phyloP scores from a whole-genome alignment of 2,329 filamentous ascomycete genomes.

The Paraconiothyrium brasiliense region DNA sequence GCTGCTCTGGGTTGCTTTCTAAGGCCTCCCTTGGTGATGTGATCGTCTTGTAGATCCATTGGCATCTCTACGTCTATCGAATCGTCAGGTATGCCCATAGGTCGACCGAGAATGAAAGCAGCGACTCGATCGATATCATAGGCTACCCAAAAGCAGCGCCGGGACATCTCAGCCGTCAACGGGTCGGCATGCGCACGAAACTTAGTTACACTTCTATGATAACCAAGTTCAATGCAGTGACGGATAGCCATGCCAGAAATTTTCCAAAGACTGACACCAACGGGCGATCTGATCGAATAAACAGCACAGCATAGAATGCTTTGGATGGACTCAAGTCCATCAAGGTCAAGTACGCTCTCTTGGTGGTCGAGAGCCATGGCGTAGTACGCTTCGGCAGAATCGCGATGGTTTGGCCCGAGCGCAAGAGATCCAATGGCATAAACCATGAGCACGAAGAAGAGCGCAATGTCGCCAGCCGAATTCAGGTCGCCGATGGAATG shows the following conservation, averaged over 20 bases:
- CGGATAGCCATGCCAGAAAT: slow-evolving; percentile 46
- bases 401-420: no score
- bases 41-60: slow-evolving; percentile 21
- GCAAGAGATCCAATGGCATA: not conserved
- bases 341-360: no score
- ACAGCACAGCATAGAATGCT: slow-evolving; percentile 35
- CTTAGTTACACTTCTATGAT: slow-evolving; percentile 36
- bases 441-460: slow-evolving; percentile 22
- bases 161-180: not conserved
- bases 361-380: slow-evolving; percentile 26
- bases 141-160: slow-evolving; percentile 20
- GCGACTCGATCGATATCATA: slow-evolving; percentile 47
- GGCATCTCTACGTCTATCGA: slow-evolving; percentile 33
- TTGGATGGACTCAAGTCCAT: slow-evolving; percentile 33
- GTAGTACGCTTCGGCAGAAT: not conserved
- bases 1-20: slow-evolving; percentile 18
- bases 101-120: slow-evolving; percentile 44
- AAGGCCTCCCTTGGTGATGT: slow-evolving; percentile 14
- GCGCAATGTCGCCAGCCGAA: no score
- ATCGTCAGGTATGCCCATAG: slow-evolving; percentile 35
- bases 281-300: slow-evolving; percentile 36
- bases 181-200: slow-evolving; percentile 6
- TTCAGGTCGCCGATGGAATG: slow-evolving; percentile 19
- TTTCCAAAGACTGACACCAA: slow-evolving; percentile 43
- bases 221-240: slow-evolving; percentile 48